Evolutionary conservation across 345 rosid genomes (phyloP).

Genomic region (Crucihimalaya himalaica): DNA sequence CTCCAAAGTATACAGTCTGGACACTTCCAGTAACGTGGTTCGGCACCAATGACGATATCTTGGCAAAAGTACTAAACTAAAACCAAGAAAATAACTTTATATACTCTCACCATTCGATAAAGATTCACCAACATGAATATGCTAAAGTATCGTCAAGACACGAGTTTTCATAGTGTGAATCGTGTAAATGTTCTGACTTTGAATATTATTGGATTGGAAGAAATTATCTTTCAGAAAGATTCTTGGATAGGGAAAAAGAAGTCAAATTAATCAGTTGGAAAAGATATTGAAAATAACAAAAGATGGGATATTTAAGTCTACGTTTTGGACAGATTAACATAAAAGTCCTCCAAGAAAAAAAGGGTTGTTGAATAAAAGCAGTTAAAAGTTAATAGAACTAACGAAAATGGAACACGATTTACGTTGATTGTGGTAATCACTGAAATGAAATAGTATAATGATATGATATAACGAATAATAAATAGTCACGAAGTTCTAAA

Average conservation of each 20-base stretch:
- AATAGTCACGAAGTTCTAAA: background rate
- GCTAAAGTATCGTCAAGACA: slow-evolving; percentile 2
- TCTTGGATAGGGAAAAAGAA: background rate
- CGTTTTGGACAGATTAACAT: background rate
- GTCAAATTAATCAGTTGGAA: background rate
- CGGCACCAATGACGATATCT: slow-evolving; percentile 32
- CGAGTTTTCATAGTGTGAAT: slow-evolving; percentile 9
- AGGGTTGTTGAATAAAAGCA: background rate
- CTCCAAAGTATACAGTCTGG: slow-evolving; percentile 12
- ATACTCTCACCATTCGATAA: slow-evolving; percentile 23
- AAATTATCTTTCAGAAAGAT: background rate
- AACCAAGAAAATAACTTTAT: slow-evolving; percentile 30
- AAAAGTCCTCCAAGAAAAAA: background rate
- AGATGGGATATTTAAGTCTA: background rate
- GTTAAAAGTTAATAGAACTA: background rate
- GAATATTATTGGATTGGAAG: background rate
- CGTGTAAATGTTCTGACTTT: slow-evolving; percentile 2
- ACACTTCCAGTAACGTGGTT: slow-evolving; percentile 21
- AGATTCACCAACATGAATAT: background rate
- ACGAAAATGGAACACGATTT: background rate
- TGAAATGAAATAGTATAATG: background rate
- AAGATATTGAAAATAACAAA: background rate
- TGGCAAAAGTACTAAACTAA: slow-evolving; percentile 17
- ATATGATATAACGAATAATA: background rate
- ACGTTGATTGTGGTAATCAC: background rate